These are phyloP conservation scores for Nymphaea colorata DNA, from an alignment of 164 flowering plant species.

Conservation along the genomic window DNA sequence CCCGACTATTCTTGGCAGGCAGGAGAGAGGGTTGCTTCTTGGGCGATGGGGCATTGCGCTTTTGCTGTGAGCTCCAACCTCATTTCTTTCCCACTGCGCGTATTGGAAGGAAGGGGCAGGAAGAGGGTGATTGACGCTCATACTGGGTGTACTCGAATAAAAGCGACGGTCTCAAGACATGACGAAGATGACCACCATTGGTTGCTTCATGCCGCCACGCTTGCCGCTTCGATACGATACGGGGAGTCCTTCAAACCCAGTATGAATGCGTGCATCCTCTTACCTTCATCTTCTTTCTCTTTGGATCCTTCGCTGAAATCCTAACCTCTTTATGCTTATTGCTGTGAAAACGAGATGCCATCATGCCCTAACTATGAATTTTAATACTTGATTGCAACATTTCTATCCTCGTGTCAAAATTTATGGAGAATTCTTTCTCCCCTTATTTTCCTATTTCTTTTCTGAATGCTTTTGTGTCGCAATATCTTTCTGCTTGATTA, in stretches of 20 bases:
- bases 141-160: not conserved
- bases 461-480: not conserved
- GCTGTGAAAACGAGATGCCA: not conserved
- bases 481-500: not conserved
- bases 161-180: slow-evolving; percentile 22
- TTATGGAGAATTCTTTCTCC: not conserved
- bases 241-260: slow-evolving; percentile 53
- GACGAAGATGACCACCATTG: slow-evolving; percentile 27
- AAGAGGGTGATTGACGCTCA: not conserved
- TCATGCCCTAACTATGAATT: not conserved
- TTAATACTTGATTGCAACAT: not conserved
- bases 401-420: not conserved
- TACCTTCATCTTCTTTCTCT: not conserved
- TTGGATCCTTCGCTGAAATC: not conserved
- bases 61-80: too few relatives aligned
- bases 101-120: not conserved
- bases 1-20: not conserved
- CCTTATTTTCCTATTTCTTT: not conserved
- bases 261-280: slow-evolving; percentile 1
- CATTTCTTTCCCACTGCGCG: not conserved
- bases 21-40: not conserved
- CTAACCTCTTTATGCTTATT: not conserved
- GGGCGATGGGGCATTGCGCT: too few relatives aligned
- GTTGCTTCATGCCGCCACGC: slow-evolving; percentile 34
- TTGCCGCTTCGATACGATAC: slow-evolving; percentile 57